Evolutionary conservation across 345 rosid genomes (phyloP), one percentile per base, ranked within the genome.

Genomic region (Brassica incana): DNA sequence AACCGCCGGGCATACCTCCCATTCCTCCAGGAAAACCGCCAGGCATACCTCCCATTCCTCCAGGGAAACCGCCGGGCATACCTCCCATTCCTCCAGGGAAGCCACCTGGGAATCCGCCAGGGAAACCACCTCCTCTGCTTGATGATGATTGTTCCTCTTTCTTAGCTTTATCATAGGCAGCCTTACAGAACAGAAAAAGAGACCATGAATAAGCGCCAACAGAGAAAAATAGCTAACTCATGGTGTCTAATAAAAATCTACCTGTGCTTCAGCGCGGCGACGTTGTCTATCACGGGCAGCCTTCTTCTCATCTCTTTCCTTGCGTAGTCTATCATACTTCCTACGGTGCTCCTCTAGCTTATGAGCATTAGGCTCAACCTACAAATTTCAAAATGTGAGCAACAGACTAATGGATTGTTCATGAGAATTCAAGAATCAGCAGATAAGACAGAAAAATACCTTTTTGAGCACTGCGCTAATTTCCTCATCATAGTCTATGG

Each of bases 291-390:
- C 98, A 59, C 84, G 88, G 73, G 90, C 95, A 78, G 77, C 84
- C 83, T 88, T 93, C 65, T 92, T 93, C 58, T 93, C 97, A 61
- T 87, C 95, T 73, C 89, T 86, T 83, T 95, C 98, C 86, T 88
- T 95, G 6, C 80, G 85, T 80, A 95, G 61, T 74, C 97, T 90
- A 56, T 95, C 98, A 83, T 95, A 93, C 88, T 95, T 95, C 86
- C 97, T 86, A 25, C 86, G 91, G 82, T 95, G 99, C 84, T 95
- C 98, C 84, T 93, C 98, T 62, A 95, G 85, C 80, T 76, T 92
- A 63, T 87, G 97, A 4, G 90, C 94, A 76, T 95, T 93, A 30
- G 99, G 98, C 77, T 95, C 97, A 82, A 95, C 99, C 99, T 95
- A 71, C 8, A 79, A 35, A 45, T 16, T 35, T 40, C 35, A 58